These are phyloP conservation scores for Sporothrix phasma DNA, from an alignment of 2,329 filamentous ascomycete genomes.

Conservation along the genomic window DNA sequence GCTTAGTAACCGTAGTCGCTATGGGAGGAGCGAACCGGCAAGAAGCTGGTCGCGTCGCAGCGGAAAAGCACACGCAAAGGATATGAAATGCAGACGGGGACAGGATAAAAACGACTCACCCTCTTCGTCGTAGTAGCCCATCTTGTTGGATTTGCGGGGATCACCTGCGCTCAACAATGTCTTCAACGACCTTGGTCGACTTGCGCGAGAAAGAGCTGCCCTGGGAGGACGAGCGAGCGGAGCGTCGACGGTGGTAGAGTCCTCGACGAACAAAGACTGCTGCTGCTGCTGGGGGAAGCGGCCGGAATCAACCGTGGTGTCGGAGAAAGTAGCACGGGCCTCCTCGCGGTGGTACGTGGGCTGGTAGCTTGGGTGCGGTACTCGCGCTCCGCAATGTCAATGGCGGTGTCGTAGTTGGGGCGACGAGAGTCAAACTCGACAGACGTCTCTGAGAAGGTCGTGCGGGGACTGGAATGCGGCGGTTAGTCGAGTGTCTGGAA, in stretches of 20 bases:
- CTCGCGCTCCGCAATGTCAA: constrained; percentile 57
- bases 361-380: constrained; percentile 53
- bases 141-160: constrained; percentile 45
- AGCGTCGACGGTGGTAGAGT: constrained; percentile 45
- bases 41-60: neutral
- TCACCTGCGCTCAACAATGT: constrained; percentile 45
- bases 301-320: constrained; percentile 29
- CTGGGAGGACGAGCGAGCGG: constrained; percentile 30
- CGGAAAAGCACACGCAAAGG: neutral
- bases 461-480: constrained; percentile 28
- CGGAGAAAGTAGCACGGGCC: constrained; percentile 23
- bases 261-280: constrained; percentile 39
- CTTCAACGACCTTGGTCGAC: constrained; percentile 51
- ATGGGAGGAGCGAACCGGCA: constrained; percentile 15
- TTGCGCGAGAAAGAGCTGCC: constrained; percentile 40
- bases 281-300: constrained; percentile 26
- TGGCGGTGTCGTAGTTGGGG: constrained; percentile 38
- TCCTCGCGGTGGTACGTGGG: constrained; percentile 35
- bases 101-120: constrained; percentile 32
- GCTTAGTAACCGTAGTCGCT: constrained; percentile 15
- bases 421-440: constrained; percentile 52
- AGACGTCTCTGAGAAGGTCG: constrained; percentile 50
- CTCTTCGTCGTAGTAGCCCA: constrained; percentile 57
- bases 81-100: neutral
- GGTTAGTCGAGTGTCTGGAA: constrained; percentile 7